Base-by-base conservation (phyloP, 768 basidiomycete species). In the Mycena filopes region DNA sequence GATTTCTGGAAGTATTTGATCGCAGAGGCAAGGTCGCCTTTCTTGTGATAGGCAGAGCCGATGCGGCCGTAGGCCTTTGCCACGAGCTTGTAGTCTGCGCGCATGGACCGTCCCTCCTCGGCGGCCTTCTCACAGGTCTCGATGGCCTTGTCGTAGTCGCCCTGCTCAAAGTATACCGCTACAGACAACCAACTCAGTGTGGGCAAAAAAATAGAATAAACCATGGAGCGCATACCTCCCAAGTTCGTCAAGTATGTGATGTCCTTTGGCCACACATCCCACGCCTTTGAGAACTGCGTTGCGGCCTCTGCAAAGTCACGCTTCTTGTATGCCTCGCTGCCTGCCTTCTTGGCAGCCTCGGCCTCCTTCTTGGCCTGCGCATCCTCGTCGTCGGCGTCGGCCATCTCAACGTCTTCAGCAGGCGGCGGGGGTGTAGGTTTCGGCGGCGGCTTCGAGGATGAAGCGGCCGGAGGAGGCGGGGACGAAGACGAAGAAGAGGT, bases 121-220 rank as follows among this genome's bases (percentile, higher is more conserved):
- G 95, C 92, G n/a, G 98, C 97, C 79, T 95, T 96, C 73, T 98
- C 90, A 76, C 95, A 96, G 0, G 89, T 88, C 76, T 96, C 92
- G 72, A 99, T 96, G 60, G 89, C 87, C 75, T 93, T 91, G 79
- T 95, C 92, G 72, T 90, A 98, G 38, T 99, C 90, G 12, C 91
- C 94, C 76, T 97, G 86, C 80, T 99, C 98, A 72, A 95, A 96
- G 79, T 96, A 93, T 10, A 89, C 95, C 60, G 98, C 98, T 91
- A 74, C 51, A 62, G 26, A 38, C 53, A 26, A 50, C 55, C 42
- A 41, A 54, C 48, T 50, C 20, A n/a, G 50, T 50, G 46, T 36
- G 11, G 25, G 25, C 54, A 28, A 13, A 50, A 41, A 31, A 12
- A 20, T 50, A 25, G 42, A 26, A 40, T 25, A 13, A 28, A 38